Base-by-base conservation (phyloP, 2,329 filamentous ascomycete genomes). In the Pyrenophora graminea region DNA sequence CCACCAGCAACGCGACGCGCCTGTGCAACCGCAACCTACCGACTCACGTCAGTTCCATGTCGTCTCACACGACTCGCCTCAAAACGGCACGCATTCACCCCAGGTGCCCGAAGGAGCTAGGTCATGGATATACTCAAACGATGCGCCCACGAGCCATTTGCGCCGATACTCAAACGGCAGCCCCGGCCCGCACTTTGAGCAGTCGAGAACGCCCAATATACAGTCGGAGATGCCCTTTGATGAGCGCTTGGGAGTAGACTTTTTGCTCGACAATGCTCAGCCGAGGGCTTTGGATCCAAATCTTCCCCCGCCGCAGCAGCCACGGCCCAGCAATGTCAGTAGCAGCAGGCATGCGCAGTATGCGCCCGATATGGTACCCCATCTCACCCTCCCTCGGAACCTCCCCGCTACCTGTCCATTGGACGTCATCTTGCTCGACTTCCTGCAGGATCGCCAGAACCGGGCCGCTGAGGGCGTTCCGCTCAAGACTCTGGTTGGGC, bases 391-490 rank as follows among this genome's bases (percentile, higher is more conserved):
- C 4, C 76, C 77, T 2, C 70, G 69, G 23, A 90, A 91, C 64
- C 79, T 82, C 17, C 70, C 79, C 1, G 82, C 90, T 1, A 91
- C 89, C 0, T 94, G 89, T 68, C 84, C 89, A 0, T 79, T 96
- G 1, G 91, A 96, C 66, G 80, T 78, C 36, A 82, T 96, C n/a
- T 80, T 96, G 38, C 81, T 93, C 19, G 87, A 92, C 67, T 95
- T 94, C 65, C 80, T 94, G 23, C 79, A 83, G 21, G 85, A 90
- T 62, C 83, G 88, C 5, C 82, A 82, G 30, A 82, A 87, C 62
- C 85, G 85, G 40, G 82, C 85, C 1, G 82, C 82, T 1, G 82
- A 89, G 53, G 89, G 89, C 4, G 79, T 85, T 1, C 77, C 87
- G 0, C 74, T 80, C 7, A 79, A 85, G 34, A 83, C 88, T 38